Conservation (phyloP, 805 yeast genomes). For the Suhomyces prunicola region DNA sequence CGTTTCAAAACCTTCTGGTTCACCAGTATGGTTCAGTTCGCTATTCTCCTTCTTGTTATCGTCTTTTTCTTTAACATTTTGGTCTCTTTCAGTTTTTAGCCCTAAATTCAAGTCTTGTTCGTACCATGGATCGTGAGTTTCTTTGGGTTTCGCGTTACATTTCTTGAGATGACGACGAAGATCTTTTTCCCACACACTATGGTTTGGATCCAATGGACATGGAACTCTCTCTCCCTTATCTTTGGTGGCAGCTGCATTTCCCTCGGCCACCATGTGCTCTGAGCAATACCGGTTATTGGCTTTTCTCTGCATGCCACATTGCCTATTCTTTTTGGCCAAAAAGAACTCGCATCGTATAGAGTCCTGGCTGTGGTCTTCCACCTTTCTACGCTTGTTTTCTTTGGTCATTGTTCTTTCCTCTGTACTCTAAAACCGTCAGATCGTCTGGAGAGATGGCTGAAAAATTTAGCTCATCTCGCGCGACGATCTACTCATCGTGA, state of each 20-base stretch:
- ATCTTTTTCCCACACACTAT: slow-evolving; percentile 63
- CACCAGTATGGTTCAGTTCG: neutral
- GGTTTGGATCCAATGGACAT: slow-evolving; percentile 77
- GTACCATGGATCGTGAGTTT: slow-evolving; percentile 49
- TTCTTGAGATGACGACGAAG: slow-evolving; percentile 54
- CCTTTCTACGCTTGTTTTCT: slow-evolving; percentile 7
- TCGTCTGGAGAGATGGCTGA: neutral
- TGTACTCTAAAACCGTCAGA: neutral
- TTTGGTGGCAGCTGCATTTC: slow-evolving; percentile 2
- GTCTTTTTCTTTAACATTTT: slow-evolving; percentile 4
- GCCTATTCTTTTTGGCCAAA: slow-evolving; percentile 48
- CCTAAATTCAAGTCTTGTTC: slow-evolving; percentile 43
- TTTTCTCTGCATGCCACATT: slow-evolving; percentile 61
- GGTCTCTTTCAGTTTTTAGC: neutral
- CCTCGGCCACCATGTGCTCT: slow-evolving; percentile 46
- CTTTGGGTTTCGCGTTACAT: slow-evolving; percentile 51
- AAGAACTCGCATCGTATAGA: slow-evolving; percentile 47
- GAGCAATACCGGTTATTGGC: slow-evolving; percentile 53
- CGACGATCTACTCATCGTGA: neutral
- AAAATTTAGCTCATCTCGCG: slow-evolving; percentile 1
- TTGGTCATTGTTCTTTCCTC: neutral
- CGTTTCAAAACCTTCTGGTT: neutral
- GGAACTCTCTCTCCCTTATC: slow-evolving; percentile 45
- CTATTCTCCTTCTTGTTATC: slow-evolving; percentile 3
- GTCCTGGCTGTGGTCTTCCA: neutral